These are phyloP conservation scores for Xylaria intraflava DNA, from an alignment of 495 filamentous ascomycete genomes.

Conservation along the genomic window DNA sequence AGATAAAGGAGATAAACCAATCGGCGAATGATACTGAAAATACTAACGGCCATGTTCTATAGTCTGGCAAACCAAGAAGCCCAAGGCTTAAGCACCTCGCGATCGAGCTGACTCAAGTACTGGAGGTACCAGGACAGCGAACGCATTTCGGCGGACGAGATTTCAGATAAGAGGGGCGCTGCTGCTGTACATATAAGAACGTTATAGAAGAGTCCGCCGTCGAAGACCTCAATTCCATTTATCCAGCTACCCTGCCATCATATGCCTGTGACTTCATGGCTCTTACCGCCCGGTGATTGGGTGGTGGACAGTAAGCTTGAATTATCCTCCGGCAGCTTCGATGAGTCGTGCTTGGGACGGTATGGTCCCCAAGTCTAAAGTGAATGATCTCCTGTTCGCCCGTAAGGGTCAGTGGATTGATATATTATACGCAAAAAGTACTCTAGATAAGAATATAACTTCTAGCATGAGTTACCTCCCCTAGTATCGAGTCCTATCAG, in stretches of 20 bases:
- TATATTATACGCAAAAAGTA: too few relatives aligned
- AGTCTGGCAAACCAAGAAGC: slow-evolving; percentile 88
- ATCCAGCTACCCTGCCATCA: not conserved
- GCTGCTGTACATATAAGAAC: slow-evolving; percentile 23
- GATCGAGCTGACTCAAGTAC: not conserved
- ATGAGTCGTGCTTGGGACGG: not conserved
- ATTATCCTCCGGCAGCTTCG: not conserved
- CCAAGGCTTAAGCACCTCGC: slow-evolving; percentile 32
- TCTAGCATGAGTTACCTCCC: too few relatives aligned
- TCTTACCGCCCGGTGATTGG: not conserved
- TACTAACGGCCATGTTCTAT: slow-evolving; percentile 9
- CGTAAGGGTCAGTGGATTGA: too few relatives aligned
- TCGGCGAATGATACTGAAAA: not conserved
- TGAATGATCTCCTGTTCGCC: too few relatives aligned
- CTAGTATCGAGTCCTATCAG: too few relatives aligned
- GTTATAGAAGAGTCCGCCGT: slow-evolving; percentile 21
- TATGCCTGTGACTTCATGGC: not conserved
- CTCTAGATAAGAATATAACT: too few relatives aligned
- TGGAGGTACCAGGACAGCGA: not conserved
- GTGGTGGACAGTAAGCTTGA: not conserved
- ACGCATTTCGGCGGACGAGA: not conserved
- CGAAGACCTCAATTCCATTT: slow-evolving; percentile 12
- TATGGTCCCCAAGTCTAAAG: not conserved
- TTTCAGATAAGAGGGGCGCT: not conserved
- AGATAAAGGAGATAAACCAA: slow-evolving; percentile 16